phyloP scores from a whole-genome alignment of 2,329 filamentous ascomycete species.

The Colletotrichum sp. region DNA sequence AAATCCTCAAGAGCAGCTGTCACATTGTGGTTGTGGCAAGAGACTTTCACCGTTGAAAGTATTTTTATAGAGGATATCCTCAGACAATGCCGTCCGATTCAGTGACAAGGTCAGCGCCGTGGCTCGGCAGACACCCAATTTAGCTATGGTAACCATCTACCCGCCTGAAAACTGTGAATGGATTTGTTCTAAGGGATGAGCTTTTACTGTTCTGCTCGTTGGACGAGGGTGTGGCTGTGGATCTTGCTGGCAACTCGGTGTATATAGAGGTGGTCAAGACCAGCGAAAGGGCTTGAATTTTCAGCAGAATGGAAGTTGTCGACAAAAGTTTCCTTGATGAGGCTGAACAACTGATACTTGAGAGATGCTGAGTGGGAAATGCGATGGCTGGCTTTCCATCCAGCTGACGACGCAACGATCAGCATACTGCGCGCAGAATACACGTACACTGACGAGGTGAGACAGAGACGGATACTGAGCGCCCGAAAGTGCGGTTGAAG shows the following conservation, averaged over 20 bases:
- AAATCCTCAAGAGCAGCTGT: too few species aligned
- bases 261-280: background rate
- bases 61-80: background rate
- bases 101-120: background rate
- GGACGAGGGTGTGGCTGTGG: background rate
- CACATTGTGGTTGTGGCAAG: background rate
- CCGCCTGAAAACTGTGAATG: background rate
- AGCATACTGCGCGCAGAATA: background rate
- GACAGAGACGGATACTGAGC: background rate
- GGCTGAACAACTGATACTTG: background rate
- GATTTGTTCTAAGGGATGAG: background rate
- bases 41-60: background rate
- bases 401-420: background rate
- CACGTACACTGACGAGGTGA: background rate
- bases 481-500: background rate
- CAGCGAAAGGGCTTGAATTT: background rate
- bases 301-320: background rate
- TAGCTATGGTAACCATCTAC: too few species aligned
- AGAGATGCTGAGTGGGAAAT: background rate
- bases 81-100: accelerated
- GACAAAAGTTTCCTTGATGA: background rate
- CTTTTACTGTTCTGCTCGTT: background rate
- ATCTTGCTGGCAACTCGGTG: background rate
- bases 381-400: background rate
- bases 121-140: too few species aligned